phyloP scores from a whole-genome alignment of 306 rosid genomes.

The Rubus idaeus region DNA sequence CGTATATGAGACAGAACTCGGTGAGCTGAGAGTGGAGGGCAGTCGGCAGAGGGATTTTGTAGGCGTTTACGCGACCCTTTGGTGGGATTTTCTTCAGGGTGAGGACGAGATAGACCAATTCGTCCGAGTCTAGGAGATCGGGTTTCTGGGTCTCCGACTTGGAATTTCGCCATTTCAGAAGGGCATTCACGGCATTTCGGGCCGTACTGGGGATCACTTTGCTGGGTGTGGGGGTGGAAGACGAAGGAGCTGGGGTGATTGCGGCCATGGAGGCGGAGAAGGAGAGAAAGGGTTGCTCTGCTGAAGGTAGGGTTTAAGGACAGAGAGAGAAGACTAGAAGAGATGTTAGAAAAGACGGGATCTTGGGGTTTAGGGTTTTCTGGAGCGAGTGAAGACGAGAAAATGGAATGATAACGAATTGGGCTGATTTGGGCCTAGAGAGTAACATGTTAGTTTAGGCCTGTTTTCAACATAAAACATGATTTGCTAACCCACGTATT shows the following conservation, averaged over 20 bases:
- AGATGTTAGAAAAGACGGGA: neutral
- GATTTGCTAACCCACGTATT: no score
- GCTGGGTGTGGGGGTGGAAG: slow-evolving; percentile 17
- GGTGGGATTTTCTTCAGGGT: slow-evolving; percentile 62
- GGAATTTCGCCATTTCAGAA: slow-evolving; percentile 61
- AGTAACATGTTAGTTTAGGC: no score
- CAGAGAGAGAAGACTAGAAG: neutral
- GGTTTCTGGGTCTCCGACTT: slow-evolving; percentile 45
- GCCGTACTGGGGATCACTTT: slow-evolving; percentile 30
- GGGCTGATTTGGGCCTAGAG: neutral
- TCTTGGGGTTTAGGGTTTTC: neutral
- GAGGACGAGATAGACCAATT: slow-evolving; percentile 56
- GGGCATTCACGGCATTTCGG: slow-evolving; percentile 52
- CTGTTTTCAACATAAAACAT: no score
- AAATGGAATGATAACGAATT: neutral
- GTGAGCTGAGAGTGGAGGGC: slow-evolving; percentile 47
- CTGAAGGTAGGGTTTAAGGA: slow-evolving; percentile 16
- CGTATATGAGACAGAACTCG: slow-evolving; percentile 69
- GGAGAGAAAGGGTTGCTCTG: neutral
- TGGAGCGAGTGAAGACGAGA: no score
- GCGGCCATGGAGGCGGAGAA: slow-evolving; percentile 28
- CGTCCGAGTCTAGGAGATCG: slow-evolving; percentile 56
- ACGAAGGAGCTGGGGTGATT: slow-evolving; percentile 6
- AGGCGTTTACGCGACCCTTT: slow-evolving; percentile 56
- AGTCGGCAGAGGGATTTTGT: slow-evolving; percentile 58